Conservation (phyloP, 768 basidiomycete genomes). For the Pseudohyphozyma bogoriensis region DNA sequence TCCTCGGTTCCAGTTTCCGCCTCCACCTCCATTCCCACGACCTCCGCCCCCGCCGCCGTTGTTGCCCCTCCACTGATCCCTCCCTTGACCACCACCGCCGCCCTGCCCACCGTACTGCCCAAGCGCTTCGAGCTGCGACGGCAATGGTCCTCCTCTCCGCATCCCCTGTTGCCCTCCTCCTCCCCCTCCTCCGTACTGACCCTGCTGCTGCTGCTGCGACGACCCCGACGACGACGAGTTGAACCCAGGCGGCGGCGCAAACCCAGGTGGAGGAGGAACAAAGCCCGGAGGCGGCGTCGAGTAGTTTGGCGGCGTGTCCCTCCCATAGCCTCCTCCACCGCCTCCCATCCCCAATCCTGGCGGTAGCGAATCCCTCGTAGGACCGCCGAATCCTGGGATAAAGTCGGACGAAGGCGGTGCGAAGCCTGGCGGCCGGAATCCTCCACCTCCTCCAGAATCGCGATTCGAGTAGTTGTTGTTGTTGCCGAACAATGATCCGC, state of each 20-base stretch:
- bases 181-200: not conserved
- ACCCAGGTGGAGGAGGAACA: not conserved
- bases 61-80: constrained; percentile 6
- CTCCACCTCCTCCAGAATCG: not conserved
- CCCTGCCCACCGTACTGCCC: constrained; percentile 13
- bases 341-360: constrained; percentile 47
- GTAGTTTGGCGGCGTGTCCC: not conserved
- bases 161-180: constrained; percentile 38
- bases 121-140: constrained; percentile 50
- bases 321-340: constrained; percentile 28
- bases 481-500: no score
- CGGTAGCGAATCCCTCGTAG: not conserved
- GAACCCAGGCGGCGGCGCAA: not conserved
- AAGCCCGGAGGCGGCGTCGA: not conserved
- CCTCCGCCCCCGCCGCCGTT: no score
- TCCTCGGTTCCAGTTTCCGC: not conserved
- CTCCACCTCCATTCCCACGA: not conserved
- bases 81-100: constrained; percentile 10
- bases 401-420: constrained; percentile 46
- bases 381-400: constrained; percentile 43
- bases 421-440: not conserved
- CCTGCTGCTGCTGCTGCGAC: not conserved
- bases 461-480: no score
- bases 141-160: constrained; percentile 39
- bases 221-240: no score